Percentiles rank a stretch among this genome's conserved stretches.
Evolutionary conservation across 2,329 filamentous ascomycete genomes (phyloP).

Genomic region (Fusarium sulawesiense): DNA sequence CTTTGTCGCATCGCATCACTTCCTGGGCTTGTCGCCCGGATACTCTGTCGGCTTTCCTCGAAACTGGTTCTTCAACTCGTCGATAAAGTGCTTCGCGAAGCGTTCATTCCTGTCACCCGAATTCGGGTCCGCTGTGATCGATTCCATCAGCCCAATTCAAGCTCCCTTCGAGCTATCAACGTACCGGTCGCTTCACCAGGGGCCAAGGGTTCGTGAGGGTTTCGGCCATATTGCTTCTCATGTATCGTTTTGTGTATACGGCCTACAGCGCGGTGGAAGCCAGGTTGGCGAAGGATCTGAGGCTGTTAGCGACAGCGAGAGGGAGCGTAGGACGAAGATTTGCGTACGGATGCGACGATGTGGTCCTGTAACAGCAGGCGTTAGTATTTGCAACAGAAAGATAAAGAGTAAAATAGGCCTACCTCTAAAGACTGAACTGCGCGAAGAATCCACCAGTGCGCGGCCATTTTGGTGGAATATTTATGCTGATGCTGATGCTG

Average conservation of each 20-base stretch:
- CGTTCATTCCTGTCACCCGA: constrained; percentile 33
- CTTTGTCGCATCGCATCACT: constrained; percentile 23
- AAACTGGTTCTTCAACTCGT: constrained; percentile 64
- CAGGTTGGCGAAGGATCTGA: constrained; percentile 62
- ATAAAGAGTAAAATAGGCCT: background rate
- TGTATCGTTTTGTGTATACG: constrained; percentile 64
- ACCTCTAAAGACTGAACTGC: constrained; percentile 52
- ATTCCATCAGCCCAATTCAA: background rate
- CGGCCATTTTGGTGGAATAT: constrained; percentile 45
- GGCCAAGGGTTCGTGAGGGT: constrained; percentile 62
- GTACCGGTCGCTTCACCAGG: constrained; percentile 65
- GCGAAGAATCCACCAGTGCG: constrained; percentile 51
- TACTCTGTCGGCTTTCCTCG: constrained; percentile 58
- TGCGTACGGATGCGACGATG: constrained; percentile 50
- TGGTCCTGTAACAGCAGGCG: constrained; percentile 44
- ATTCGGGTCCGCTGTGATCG: constrained; percentile 49
- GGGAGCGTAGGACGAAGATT: background rate
- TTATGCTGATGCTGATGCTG: background rate
- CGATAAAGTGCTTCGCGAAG: constrained; percentile 61
- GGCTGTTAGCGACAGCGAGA: constrained; percentile 16
- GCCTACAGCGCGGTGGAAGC: constrained; percentile 64
- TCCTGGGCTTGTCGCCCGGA: constrained; percentile 45
- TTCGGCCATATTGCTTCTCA: constrained; percentile 60
- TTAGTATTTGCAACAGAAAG: constrained; percentile 7
- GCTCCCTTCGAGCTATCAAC: background rate